Percentiles rank a stretch among this genome's conserved stretches.
Conservation (phyloP, 192 early-diverging fungal genomes). For the Coemansia umbellata region DNA sequence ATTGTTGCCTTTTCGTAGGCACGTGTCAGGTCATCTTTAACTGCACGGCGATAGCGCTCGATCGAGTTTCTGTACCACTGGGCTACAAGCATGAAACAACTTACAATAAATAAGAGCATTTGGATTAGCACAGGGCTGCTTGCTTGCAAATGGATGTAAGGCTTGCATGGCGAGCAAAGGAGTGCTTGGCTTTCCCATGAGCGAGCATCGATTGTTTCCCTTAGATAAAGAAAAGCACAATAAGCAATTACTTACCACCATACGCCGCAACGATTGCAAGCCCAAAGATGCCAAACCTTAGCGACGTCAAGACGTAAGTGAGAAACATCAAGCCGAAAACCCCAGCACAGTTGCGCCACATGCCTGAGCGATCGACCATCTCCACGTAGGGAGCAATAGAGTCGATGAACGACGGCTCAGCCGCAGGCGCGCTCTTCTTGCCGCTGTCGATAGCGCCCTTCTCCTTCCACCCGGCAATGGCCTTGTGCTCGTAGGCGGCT, state of each 20-base stretch:
- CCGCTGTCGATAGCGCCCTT: conserved; percentile 48
- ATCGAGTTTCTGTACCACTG: conserved; percentile 75
- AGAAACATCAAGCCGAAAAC: conserved; percentile 49
- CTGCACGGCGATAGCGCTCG: conserved; percentile 61
- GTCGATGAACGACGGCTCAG: conserved; percentile 38
- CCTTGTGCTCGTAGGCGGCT: conserved; percentile 4
- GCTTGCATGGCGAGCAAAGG: no score
- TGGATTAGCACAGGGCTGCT: not conserved
- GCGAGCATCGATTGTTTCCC: not conserved
- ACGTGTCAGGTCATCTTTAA: conserved; percentile 66
- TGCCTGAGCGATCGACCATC: conserved; percentile 45
- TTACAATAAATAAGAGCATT: conserved; percentile 1
- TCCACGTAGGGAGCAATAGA: conserved; percentile 41
- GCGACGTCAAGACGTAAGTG: conserved; percentile 45
- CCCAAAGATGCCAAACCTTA: conserved; percentile 50
- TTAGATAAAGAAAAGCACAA: not conserved
- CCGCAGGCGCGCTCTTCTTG: conserved; percentile 30
- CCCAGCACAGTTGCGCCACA: conserved; percentile 55
- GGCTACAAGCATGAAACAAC: conserved; percentile 44
- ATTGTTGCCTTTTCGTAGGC: conserved; percentile 55
- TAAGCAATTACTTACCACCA: conserved; percentile 61
- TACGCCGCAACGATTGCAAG: conserved; percentile 30
- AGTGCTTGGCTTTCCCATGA: no score
- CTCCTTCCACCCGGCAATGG: conserved; percentile 47
- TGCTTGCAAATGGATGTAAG: no score